Conservation (phyloP, 305 asterid species). For the Rubia balearica region DNA sequence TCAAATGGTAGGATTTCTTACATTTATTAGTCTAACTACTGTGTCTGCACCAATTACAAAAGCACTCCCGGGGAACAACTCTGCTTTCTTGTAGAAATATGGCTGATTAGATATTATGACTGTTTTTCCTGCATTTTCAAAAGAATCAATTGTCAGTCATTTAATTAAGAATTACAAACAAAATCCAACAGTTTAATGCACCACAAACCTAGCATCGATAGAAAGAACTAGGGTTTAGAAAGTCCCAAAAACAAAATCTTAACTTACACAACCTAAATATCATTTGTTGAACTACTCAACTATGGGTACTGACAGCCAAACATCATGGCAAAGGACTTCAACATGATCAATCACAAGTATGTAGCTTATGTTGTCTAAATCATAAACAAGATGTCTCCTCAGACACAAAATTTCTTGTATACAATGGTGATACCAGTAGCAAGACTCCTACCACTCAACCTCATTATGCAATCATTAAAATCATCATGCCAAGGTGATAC, state of each 20-base stretch:
- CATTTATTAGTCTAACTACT: slow-evolving; percentile 74
- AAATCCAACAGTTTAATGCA: slow-evolving; percentile 6
- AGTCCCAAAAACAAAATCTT: background rate
- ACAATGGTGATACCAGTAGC: background rate
- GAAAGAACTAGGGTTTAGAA: background rate
- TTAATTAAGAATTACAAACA: slow-evolving; percentile 5
- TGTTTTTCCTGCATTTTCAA: slow-evolving; percentile 61
- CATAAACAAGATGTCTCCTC: background rate
- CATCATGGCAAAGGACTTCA: background rate
- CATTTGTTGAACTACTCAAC: background rate
- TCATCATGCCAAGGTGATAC: background rate
- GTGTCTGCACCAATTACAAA: slow-evolving; percentile 89
- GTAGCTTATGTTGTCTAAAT: background rate
- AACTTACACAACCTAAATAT: background rate
- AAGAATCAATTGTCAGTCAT: slow-evolving; percentile 20
- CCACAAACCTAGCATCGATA: background rate
- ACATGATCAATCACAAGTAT: background rate
- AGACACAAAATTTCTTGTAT: background rate
- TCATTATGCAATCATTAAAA: background rate
- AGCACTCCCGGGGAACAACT: slow-evolving; percentile 88
- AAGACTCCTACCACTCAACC: background rate
- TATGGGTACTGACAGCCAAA: background rate
- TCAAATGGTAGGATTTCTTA: slow-evolving; percentile 32
- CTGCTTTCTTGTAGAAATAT: slow-evolving; percentile 83
- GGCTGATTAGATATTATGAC: slow-evolving; percentile 92